A percentile compares a stretch with the other conserved stretches of the same genome.
Evolutionary conservation across 306 rosid species (phyloP).

Genomic region (Psophocarpus tetragonolobus): DNA sequence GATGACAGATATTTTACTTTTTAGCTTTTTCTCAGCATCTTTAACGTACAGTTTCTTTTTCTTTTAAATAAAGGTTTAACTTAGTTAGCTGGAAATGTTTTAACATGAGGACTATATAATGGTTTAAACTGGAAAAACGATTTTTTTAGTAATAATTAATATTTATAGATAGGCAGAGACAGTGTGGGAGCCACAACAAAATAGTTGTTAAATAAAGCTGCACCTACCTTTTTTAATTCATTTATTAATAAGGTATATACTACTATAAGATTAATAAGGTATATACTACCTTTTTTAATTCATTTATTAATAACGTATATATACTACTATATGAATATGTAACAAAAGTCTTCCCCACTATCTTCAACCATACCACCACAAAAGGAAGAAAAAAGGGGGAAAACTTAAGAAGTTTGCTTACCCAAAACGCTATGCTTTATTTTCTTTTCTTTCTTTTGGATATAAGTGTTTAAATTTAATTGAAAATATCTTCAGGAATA

Average conservation of each 20-base stretch:
- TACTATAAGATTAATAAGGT: background rate
- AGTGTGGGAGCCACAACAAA: no score
- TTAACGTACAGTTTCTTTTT: constrained; percentile 36
- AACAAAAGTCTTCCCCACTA: constrained; percentile 30
- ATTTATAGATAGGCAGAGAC: background rate
- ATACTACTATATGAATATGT: background rate
- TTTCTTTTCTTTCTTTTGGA: background rate
- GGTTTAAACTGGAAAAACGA: background rate
- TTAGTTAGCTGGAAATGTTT: constrained; percentile 17
- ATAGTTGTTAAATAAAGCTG: background rate
- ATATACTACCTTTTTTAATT: no score
- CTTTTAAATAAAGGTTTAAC: constrained; percentile 27
- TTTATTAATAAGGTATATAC: constrained; percentile 8
- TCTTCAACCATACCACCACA: background rate
- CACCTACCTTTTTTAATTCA: background rate
- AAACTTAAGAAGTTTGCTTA: constrained; percentile 35
- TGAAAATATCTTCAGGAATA: background rate
- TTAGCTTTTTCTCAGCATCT: constrained; percentile 30
- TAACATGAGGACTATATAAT: background rate
- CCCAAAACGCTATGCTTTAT: constrained; percentile 28
- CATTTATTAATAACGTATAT: constrained; percentile 9
- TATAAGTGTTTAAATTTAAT: background rate
- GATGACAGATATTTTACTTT: constrained; percentile 27
- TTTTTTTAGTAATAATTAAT: background rate
- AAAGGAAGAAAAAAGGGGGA: background rate